Conservation (phyloP, 2,329 filamentous ascomycete genomes). For the Hypoxylon sp. region DNA sequence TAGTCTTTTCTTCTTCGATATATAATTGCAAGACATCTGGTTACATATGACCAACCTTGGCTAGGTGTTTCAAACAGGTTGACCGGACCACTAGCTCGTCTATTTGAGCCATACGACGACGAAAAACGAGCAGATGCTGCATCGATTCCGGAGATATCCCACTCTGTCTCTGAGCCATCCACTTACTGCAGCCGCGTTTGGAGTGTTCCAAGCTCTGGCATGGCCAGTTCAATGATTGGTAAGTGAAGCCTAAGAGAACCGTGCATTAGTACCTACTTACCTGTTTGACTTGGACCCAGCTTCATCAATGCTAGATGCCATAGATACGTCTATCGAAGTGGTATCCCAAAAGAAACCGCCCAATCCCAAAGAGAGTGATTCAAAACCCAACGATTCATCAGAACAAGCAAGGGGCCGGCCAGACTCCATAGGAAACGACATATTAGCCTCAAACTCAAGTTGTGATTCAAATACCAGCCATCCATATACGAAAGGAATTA, state of each 20-base stretch:
- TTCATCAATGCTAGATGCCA: background rate
- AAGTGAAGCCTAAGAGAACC: background rate
- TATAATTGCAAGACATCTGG: slow-evolving; percentile 7
- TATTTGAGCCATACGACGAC: background rate
- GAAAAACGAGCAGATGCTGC: background rate
- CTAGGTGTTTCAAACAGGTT: background rate
- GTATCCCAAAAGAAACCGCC: background rate
- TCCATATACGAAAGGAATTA: too few relatives aligned
- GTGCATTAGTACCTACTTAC: background rate
- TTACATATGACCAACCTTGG: slow-evolving; percentile 1
- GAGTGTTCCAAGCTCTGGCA: background rate
- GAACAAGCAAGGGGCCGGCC: background rate
- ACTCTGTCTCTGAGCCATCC: background rate
- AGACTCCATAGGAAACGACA: background rate
- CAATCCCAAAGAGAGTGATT: background rate
- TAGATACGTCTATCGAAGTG: background rate
- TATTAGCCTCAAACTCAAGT: background rate
- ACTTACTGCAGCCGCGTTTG: background rate
- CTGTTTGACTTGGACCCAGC: background rate
- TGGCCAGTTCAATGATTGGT: background rate
- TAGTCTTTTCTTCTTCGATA: slow-evolving; percentile 3
- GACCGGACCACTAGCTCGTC: background rate
- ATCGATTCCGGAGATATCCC: background rate
- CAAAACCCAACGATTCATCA: background rate
- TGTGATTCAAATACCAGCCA: too few relatives aligned